Evolutionary conservation across 805 yeast genomes (phyloP).

Genomic region (Suhomyces pyralidae): DNA sequence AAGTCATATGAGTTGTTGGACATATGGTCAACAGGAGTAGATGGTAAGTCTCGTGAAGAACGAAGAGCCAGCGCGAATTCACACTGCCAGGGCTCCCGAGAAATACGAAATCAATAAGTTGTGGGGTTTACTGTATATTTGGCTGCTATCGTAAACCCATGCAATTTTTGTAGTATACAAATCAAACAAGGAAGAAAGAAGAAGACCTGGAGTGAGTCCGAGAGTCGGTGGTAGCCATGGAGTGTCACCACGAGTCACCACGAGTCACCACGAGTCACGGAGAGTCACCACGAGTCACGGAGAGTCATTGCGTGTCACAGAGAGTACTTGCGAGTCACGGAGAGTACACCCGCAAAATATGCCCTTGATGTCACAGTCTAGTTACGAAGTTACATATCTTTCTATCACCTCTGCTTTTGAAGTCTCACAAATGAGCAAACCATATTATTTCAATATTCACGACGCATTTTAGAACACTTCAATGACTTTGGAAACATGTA

Average conservation of each 20-base stretch:
- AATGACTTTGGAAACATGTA: no score
- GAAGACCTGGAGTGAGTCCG: background rate
- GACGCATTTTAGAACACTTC: background rate
- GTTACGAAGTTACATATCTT: background rate
- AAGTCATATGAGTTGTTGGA: background rate
- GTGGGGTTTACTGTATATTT: background rate
- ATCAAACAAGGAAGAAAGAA: background rate
- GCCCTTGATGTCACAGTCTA: background rate
- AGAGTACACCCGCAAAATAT: background rate
- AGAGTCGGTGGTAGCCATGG: background rate
- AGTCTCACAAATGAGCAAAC: no score
- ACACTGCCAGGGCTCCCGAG: background rate
- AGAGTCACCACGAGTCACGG: no score
- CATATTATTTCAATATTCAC: background rate
- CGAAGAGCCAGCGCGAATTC: background rate
- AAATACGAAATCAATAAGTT: background rate
- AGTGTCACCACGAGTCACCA: background rate
- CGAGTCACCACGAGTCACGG: background rate
- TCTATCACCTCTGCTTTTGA: background rate
- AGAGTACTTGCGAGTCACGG: background rate
- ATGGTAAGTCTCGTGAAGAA: background rate
- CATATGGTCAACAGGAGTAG: background rate
- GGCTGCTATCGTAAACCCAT: background rate
- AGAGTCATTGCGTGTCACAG: no score
- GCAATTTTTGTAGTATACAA: background rate